A percentile compares a stretch with the other conserved stretches of the same genome.
phyloP scores from a whole-genome alignment of 192 early-diverging fungal genomes.

The Coemansia sp. region DNA sequence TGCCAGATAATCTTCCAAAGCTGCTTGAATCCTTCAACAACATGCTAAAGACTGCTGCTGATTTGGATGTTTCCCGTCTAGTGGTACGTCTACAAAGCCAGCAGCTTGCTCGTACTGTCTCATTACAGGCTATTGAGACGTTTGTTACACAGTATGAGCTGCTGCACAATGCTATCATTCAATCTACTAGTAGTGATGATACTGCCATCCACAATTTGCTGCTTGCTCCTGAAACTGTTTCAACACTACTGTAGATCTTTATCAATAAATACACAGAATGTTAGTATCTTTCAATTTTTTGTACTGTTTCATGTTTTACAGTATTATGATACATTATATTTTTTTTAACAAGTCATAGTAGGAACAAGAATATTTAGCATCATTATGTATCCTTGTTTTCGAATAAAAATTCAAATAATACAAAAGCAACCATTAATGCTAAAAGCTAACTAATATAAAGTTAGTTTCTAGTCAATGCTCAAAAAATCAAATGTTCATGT shows the following conservation, averaged over 20 bases:
- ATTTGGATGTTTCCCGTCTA: constrained; percentile 32
- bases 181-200: background rate
- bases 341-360: too few relatives aligned
- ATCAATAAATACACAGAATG: too few relatives aligned
- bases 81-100: constrained; percentile 31
- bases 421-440: too few relatives aligned
- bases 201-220: background rate
- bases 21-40: constrained; percentile 19
- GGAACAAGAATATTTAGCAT: too few relatives aligned
- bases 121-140: background rate
- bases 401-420: too few relatives aligned
- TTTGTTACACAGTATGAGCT: constrained; percentile 30
- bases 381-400: too few relatives aligned
- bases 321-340: too few relatives aligned
- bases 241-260: constrained; percentile 10
- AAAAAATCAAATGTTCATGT: too few relatives aligned
- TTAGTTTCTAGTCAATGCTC: too few relatives aligned
- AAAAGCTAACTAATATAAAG: too few relatives aligned
- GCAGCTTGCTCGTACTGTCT: constrained; percentile 7
- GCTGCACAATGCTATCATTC: constrained; percentile 8
- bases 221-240: constrained; percentile 11
- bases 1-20: background rate
- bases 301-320: too few relatives aligned
- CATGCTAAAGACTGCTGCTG: constrained; percentile 23
- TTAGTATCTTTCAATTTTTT: too few relatives aligned